A percentile compares a stretch with the other conserved stretches of the same genome.
These are phyloP conservation scores for Fusarium piperis DNA, from an alignment of 2,329 filamentous ascomycete species.

Conservation along the genomic window DNA sequence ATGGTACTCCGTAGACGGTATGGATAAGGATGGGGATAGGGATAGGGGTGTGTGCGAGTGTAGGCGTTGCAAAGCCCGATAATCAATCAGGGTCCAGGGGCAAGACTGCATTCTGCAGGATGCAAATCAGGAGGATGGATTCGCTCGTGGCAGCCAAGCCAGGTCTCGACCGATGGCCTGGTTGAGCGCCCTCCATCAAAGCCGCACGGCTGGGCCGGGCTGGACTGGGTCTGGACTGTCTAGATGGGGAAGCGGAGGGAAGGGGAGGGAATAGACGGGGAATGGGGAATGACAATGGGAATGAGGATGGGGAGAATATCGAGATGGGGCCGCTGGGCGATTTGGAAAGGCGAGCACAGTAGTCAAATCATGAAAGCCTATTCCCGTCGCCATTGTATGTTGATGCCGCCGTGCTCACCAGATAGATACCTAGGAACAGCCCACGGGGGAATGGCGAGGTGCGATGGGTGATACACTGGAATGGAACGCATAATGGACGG, in stretches of 20 bases:
- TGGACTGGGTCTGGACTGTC: conserved; percentile 18
- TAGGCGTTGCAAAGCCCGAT: not conserved
- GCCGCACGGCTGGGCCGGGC: conserved; percentile 30
- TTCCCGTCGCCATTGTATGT: not conserved
- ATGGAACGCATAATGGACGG: not conserved
- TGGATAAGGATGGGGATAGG: not conserved
- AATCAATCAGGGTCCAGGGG: conserved; percentile 12
- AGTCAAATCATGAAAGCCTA: not conserved
- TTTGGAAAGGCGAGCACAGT: too few relatives aligned
- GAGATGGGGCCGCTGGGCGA: too few relatives aligned
- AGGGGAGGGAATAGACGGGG: conserved; percentile 15
- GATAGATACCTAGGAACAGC: not conserved
- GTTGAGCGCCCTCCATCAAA: conserved; percentile 4
- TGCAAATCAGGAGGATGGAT: conserved; percentile 29
- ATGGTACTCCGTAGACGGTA: not conserved
- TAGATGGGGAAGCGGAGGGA: conserved; percentile 13
- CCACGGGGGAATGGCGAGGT: not conserved
- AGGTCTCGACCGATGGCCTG: conserved; percentile 36
- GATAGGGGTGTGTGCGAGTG: not conserved
- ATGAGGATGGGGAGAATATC: not conserved
- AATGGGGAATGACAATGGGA: conserved; percentile 15
- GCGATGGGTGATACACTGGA: conserved; percentile 1
- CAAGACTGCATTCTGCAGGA: conserved; percentile 24
- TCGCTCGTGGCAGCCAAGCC: conserved; percentile 18
- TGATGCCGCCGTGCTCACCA: not conserved